Base-by-base conservation (phyloP, 768 basidiomycete species). In the Coprinopsis sp. region DNA sequence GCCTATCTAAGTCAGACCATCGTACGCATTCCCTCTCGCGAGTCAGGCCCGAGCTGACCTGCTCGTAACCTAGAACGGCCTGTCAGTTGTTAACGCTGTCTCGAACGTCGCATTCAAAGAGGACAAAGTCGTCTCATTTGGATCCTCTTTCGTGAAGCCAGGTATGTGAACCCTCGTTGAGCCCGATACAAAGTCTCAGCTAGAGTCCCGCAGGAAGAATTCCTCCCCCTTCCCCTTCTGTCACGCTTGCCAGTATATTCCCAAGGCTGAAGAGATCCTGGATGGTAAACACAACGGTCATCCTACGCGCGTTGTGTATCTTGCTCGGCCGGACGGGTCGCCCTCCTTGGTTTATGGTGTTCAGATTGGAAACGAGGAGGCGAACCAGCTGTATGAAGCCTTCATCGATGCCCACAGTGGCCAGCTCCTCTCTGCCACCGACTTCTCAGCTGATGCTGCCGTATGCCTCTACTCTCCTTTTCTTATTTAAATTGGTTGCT, bases 361-460 rank as follows among this genome's bases (percentile, higher is more conserved):
- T 11, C 68, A 66, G 44, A 58, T 68, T 27, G 59, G 58, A 49
- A 64, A 66, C 56, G 45, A 53, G 23, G 52, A 50, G 11, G 46
- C 50, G 4, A 57, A 73, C 46, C 66, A 68, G 18, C 81, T 77
- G 77, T 71, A 69, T 53, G 76, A 82, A 60, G 78, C 77, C 1
- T 76, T 74, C 51, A 70, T 81, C 45, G 77, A 77, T 47, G 77
- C 74, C 13, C 71, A 74, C 46, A 62, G 70, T 18, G 73, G 74
- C 8, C 68, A 74, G 33, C 53, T 81, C 37, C 60, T 78, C 11
- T 65, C 69, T 22, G 67, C 77, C 18, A 73, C 71, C 38, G 77
- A 81, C 56, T 79, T 77, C 57, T 76, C 70, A n/a, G 60, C 67
- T 37, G 62, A 70, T 52, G 68, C 68, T 19, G 58, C 70, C 8